Conservation (phyloP, 2,329 filamentous ascomycete genomes). For the Anthostomella pinea region DNA sequence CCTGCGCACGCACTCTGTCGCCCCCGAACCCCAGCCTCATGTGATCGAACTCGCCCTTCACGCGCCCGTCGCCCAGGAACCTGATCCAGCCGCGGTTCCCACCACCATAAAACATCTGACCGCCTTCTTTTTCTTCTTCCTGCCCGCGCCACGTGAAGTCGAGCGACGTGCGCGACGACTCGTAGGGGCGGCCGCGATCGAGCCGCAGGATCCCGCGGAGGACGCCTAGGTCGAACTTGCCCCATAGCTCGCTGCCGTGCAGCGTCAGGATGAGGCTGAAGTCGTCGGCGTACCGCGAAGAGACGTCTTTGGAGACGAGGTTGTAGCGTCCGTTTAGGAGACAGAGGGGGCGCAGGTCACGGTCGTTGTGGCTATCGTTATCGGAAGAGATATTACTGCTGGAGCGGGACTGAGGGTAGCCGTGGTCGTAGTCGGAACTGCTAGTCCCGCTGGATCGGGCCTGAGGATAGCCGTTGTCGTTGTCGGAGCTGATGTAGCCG, state of each 20-base stretch:
- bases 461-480: conserved; percentile 18
- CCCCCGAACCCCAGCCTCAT: conserved; percentile 29
- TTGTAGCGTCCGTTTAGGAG: conserved; percentile 45
- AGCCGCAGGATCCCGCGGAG: conserved; percentile 43
- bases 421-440: conserved; percentile 10
- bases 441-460: no score
- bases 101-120: conserved; percentile 27
- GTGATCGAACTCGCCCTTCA: conserved; percentile 33
- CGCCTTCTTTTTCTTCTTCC: conserved; percentile 30
- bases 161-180: conserved; percentile 27
- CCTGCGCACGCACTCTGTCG: conserved; percentile 22
- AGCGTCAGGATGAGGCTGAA: conserved; percentile 38
- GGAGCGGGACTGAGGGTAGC: conserved; percentile 17
- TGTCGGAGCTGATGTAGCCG: no score
- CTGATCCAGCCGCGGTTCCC: conserved; percentile 30
- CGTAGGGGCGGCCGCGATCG: conserved; percentile 32
- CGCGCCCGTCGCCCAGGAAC: conserved; percentile 37
- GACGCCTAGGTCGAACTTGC: conserved; percentile 41
- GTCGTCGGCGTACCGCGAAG: conserved; percentile 23
- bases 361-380: conserved; percentile 7
- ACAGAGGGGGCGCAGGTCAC: conserved; percentile 29
- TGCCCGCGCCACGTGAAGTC: conserved; percentile 37
- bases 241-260: conserved; percentile 42
- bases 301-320: conserved; percentile 30
- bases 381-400: conserved; percentile 8